Evolutionary conservation across 2,329 filamentous ascomycete species (phyloP), one percentile per base, ranked within the genome.

Genomic region (Exophiala spinifera): DNA sequence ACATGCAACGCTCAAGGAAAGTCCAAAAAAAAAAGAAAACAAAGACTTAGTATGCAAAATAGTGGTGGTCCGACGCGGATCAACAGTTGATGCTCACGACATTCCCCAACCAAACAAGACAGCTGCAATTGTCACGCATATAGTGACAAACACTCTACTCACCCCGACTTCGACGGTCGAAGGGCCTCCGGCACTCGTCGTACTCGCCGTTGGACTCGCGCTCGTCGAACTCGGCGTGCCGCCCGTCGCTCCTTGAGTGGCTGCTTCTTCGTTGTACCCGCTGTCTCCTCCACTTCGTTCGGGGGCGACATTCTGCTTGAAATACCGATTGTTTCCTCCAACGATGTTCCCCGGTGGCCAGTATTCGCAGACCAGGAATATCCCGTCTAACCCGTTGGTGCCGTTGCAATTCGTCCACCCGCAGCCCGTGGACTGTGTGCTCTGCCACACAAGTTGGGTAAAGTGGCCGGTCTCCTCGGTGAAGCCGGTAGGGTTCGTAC

Each of bases 281-380:
- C 20, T 42, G 11, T 50, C 47, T 5, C 59, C 60, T 10, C 46
- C 31, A 17, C 49, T 48, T 7, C 61, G 49, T 53, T 62, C 49
- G 28, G 46, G 46, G 37, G 53, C 42, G 25, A 67, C 65, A 39
- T 67, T 61, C 36, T 53, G 3, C 34, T 49, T 51, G 52, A 62
- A 67, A 31, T 54, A 63, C 28, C 31, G 28, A 25, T 63, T 61
- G 49, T 60, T 40, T 25, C 56, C 43, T 6, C 59, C 57, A 13
- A 71, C 62, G 2, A 88, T 73, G 64, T 89, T 89, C 0, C 86
- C 86, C 1, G 76, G 67, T 1, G 86, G 85, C 73, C 76, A 85
- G 69, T 88, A 89, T 70, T 88, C 84, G 62, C 86, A 89, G 20
- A 83, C 83, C 0, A 88, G 72, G 67, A 81, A 87, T 81, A 83